phyloP scores from a whole-genome alignment of 345 rosid genomes.

The Geranium rotundifolium region DNA sequence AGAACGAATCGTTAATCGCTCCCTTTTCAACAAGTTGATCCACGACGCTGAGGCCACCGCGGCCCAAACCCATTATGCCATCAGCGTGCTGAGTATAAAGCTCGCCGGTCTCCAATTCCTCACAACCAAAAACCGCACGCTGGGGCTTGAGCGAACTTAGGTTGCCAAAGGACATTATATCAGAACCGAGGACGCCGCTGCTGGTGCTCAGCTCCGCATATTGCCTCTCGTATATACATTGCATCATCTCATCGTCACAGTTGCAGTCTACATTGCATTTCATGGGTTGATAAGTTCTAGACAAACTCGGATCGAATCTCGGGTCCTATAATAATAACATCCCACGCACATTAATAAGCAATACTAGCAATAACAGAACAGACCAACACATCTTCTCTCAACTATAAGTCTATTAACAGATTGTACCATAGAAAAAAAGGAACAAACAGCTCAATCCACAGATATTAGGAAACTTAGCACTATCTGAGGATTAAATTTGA shows the following conservation, averaged over 20 bases:
- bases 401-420: not conserved
- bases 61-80: slow-evolving; percentile 91
- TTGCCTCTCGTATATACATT: slow-evolving; percentile 75
- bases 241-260: slow-evolving; percentile 45
- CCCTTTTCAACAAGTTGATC: slow-evolving; percentile 86
- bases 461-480: not conserved
- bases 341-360: not conserved
- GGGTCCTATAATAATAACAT: slow-evolving; percentile 48
- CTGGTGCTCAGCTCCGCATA: slow-evolving; percentile 88
- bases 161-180: slow-evolving; percentile 71
- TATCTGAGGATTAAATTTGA: not conserved
- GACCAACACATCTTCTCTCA: no score
- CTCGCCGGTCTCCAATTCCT: slow-evolving; percentile 79
- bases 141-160: slow-evolving; percentile 65
- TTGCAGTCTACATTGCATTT: slow-evolving; percentile 71
- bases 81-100: slow-evolving; percentile 87
- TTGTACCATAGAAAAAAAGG: no score
- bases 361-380: not conserved
- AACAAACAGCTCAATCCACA: not conserved
- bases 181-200: slow-evolving; percentile 81
- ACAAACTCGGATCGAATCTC: slow-evolving; percentile 64
- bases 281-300: slow-evolving; percentile 59
- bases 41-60: slow-evolving; percentile 79
- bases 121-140: slow-evolving; percentile 81
- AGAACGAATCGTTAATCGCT: slow-evolving; percentile 71